These are phyloP conservation scores for Berberis vulgaris DNA, from an alignment of 164 flowering plant genomes.

Conservation along the genomic window DNA sequence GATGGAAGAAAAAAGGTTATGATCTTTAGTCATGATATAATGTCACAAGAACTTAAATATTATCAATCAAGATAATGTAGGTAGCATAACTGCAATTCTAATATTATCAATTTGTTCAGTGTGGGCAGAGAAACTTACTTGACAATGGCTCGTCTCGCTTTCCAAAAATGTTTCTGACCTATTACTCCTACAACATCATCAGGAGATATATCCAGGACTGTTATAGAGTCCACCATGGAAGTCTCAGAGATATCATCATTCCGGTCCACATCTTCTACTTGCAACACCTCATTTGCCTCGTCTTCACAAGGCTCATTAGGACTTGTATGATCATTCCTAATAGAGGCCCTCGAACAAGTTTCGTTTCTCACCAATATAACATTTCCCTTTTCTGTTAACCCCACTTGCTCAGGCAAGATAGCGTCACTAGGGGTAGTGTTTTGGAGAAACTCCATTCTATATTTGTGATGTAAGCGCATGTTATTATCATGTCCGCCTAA, in stretches of 20 bases:
- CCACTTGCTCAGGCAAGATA: constrained; percentile 9
- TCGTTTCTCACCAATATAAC: background rate
- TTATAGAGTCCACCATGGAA: constrained; percentile 41
- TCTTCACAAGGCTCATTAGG: constrained; percentile 19
- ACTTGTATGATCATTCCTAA: constrained; percentile 16
- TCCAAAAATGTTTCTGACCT: constrained; percentile 73
- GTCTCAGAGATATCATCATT: constrained; percentile 47
- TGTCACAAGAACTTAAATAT: too few relatives aligned
- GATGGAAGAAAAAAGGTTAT: too few relatives aligned
- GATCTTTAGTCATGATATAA: too few relatives aligned
- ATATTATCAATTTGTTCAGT: background rate
- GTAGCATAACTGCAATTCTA: too few relatives aligned
- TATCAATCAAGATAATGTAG: too few relatives aligned
- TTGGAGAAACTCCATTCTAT: constrained; percentile 10
- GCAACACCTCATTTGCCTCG: constrained; percentile 13
- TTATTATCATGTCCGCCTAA: constrained; percentile 14
- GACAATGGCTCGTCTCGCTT: constrained; percentile 61
- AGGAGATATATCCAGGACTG: constrained; percentile 41
- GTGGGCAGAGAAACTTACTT: constrained; percentile 42
- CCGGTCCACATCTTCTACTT: constrained; percentile 21
- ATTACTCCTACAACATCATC: constrained; percentile 65
- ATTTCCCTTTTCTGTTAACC: constrained; percentile 14
- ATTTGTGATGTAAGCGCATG: constrained; percentile 14
- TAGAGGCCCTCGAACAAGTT: constrained; percentile 11
- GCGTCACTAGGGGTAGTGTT: constrained; percentile 10